phyloP scores from a whole-genome alignment of 2,329 filamentous ascomycete species.

The Venturia aucupariae region DNA sequence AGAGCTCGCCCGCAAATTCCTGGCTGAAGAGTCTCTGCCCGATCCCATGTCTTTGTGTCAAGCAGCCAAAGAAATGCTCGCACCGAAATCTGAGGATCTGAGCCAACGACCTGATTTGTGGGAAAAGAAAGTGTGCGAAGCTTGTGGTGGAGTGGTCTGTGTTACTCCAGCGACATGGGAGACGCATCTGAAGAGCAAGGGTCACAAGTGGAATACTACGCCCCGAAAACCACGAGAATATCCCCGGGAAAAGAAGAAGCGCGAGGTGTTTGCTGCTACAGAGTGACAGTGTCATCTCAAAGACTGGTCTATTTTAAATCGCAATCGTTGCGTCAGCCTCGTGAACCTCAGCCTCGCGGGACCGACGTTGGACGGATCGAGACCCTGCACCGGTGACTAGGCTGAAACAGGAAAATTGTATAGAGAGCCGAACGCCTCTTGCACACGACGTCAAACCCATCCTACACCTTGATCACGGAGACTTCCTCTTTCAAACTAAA shows the following conservation, averaged over 20 bases:
- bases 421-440: background rate
- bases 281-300: background rate
- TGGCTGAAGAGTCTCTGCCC: conserved; percentile 48
- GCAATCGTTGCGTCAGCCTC: background rate
- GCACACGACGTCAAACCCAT: background rate
- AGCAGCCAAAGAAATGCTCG: conserved; percentile 48
- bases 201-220: background rate
- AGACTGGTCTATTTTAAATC: background rate
- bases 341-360: background rate
- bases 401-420: background rate
- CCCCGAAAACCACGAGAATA: background rate
- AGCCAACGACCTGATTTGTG: conserved; percentile 36
- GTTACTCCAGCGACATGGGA: conserved; percentile 47
- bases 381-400: background rate
- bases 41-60: conserved; percentile 45
- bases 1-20: conserved; percentile 52
- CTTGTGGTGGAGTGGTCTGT: conserved; percentile 53
- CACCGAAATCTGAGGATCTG: conserved; percentile 42
- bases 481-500: background rate
- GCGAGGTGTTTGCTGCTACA: background rate
- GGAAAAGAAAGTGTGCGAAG: conserved; percentile 54
- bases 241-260: background rate
- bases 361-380: background rate
- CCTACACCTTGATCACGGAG: background rate
- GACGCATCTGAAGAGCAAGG: conserved; percentile 38